phyloP scores from a whole-genome alignment of 228 moss, liverwort and hornwort species.

The Sphagnum fallax region DNA sequence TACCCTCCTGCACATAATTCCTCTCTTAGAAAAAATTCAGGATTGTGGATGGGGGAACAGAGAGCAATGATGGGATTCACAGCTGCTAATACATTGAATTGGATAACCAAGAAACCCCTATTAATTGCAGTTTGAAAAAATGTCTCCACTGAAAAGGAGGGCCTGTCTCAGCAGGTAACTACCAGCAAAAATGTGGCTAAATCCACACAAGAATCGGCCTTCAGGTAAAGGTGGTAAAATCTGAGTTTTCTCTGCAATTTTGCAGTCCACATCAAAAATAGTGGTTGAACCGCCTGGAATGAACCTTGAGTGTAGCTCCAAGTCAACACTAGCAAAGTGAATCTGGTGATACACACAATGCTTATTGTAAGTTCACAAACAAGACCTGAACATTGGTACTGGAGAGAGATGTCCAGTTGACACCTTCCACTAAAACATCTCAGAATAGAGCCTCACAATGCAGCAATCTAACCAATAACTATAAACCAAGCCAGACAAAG shows the following conservation, averaged over 20 bases:
- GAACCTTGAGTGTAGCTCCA: slow-evolving; percentile 52
- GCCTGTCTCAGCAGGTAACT: not conserved
- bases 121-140: too few species aligned
- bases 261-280: slow-evolving; percentile 49
- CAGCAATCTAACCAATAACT: too few species aligned
- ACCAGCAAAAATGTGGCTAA: slow-evolving; percentile 59
- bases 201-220: slow-evolving; percentile 49
- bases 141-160: too few species aligned
- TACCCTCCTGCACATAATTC: slow-evolving; percentile 28
- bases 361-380: not conserved
- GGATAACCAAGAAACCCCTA: too few species aligned
- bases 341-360: slow-evolving; percentile 13
- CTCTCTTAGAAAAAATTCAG: not conserved
- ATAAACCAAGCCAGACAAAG: too few species aligned
- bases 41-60: too few species aligned
- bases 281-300: slow-evolving; percentile 35
- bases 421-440: too few species aligned
- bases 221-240: slow-evolving; percentile 38
- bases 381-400: not conserved
- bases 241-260: slow-evolving; percentile 44
- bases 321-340: slow-evolving; percentile 44
- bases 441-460: too few species aligned
- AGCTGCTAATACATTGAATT: too few species aligned
- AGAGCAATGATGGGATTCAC: too few species aligned
- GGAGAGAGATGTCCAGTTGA: too few species aligned